Conservation (phyloP, 768 basidiomycete species). For the Lactarius tabidus region DNA sequence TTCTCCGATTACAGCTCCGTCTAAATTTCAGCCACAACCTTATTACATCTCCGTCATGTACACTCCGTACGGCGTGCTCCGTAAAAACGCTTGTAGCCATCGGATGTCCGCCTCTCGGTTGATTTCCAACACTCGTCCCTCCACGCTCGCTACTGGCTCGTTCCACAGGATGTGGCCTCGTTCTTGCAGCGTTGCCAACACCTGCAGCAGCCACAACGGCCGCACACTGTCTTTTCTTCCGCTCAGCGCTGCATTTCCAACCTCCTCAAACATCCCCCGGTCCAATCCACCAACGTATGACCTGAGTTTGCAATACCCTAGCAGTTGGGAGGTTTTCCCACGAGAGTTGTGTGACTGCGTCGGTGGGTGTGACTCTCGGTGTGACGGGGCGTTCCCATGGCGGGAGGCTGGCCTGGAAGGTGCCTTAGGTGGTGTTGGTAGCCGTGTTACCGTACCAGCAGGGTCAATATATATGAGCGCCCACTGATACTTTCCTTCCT, state of each 20-base stretch:
- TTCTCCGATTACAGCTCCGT: slow-evolving; percentile 13
- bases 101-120: slow-evolving; percentile 24
- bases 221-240: slow-evolving; percentile 12
- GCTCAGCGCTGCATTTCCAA: slow-evolving; percentile 17
- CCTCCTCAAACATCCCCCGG: slow-evolving; percentile 20
- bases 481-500: slow-evolving; percentile 25
- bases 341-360: slow-evolving; percentile 3
- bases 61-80: slow-evolving; percentile 9
- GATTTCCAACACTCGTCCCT: slow-evolving; percentile 22
- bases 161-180: slow-evolving; percentile 17
- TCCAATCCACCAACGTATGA: slow-evolving; percentile 16
- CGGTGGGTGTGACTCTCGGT: slow-evolving; percentile 15
- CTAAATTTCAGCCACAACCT: slow-evolving; percentile 24
- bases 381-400: slow-evolving; percentile 5
- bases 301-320: slow-evolving; percentile 25
- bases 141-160: slow-evolving; percentile 6
- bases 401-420: slow-evolving; percentile 21
- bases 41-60: slow-evolving; percentile 15
- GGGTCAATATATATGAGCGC: slow-evolving; percentile 20
- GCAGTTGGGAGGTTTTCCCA: slow-evolving; percentile 15
- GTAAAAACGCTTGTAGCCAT: slow-evolving; percentile 24
- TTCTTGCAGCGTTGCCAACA: slow-evolving; percentile 22
- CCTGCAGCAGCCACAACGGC: slow-evolving; percentile 21
- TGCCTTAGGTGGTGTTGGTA: slow-evolving; percentile 17
- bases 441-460: slow-evolving; percentile 12